These are phyloP conservation scores for Amanita jacksonii DNA, from an alignment of 768 basidiomycete species.

Conservation along the genomic window DNA sequence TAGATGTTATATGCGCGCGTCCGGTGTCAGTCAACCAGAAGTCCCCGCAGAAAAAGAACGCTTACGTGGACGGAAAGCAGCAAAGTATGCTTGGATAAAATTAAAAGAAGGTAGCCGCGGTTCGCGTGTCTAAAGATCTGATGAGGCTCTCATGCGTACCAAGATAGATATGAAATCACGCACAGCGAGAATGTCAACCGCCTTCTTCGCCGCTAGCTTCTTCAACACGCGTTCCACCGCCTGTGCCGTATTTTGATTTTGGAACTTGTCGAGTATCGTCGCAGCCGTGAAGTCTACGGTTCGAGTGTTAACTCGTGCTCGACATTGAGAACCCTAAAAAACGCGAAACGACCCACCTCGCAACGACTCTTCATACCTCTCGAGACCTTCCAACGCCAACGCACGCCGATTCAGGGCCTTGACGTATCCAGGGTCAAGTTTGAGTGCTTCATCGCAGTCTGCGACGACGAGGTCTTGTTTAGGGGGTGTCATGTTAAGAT, in stretches of 20 bases:
- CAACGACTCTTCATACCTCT: conserved; percentile 64
- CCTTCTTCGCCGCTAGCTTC: conserved; percentile 64
- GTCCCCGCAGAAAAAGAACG: neutral
- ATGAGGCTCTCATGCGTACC: neutral
- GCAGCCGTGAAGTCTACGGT: conserved; percentile 86
- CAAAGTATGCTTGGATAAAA: conserved; percentile 92
- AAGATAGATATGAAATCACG: neutral
- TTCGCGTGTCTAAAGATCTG: conserved; percentile 46
- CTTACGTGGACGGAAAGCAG: conserved; percentile 88
- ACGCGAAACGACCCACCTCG: conserved; percentile 42
- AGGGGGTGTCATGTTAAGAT: conserved; percentile 85
- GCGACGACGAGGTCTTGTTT: conserved; percentile 72
- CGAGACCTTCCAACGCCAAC: conserved; percentile 71
- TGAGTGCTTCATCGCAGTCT: conserved; percentile 86
- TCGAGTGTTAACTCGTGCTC: neutral
- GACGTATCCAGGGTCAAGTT: conserved; percentile 75
- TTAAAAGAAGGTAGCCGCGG: conserved; percentile 80
- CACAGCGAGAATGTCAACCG: conserved; percentile 61
- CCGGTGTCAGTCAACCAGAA: neutral
- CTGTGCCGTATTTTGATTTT: conserved; percentile 66
- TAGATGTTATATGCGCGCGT: conserved; percentile 23
- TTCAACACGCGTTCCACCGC: conserved; percentile 92
- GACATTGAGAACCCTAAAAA: neutral
- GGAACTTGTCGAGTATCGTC: conserved; percentile 90
- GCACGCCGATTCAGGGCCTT: conserved; percentile 90